Conservation (phyloP, 1,139 yeast species). For the Nakaseomyces sp. region DNA sequence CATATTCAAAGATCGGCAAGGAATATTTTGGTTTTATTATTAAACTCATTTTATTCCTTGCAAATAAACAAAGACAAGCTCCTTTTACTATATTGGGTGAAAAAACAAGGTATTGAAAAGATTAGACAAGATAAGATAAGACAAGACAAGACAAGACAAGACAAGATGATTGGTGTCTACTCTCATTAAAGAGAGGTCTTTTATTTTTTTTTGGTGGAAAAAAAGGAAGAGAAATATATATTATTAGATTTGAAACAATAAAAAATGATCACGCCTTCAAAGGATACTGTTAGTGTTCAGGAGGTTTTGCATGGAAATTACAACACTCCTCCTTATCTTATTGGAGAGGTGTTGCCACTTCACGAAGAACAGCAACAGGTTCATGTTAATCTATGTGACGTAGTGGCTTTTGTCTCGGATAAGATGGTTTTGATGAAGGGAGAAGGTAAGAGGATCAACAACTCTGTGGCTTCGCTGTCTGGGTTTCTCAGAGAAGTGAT, state of each 20-base stretch:
- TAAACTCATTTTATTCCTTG: too few species aligned
- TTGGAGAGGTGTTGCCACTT: conserved; percentile 8
- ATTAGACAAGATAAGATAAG: too few species aligned
- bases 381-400: neutral
- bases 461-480: conserved; percentile 11
- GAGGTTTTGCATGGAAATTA: conserved; percentile 11
- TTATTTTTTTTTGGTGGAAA: neutral
- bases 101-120: too few species aligned
- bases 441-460: conserved; percentile 7
- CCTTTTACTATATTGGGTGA: too few species aligned
- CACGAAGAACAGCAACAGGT: neutral
- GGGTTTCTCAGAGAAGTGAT: conserved; percentile 24
- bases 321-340: conserved; percentile 22
- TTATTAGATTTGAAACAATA: too few species aligned
- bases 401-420: conserved; percentile 5
- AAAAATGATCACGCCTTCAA: neutral
- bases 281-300: neutral
- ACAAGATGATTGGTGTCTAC: neutral
- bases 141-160: neutral
- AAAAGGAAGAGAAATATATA: too few species aligned
- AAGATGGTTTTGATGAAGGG: conserved; percentile 7
- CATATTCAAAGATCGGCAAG: too few species aligned
- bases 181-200: neutral
- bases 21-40: too few species aligned
- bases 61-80: too few species aligned